Base-by-base conservation (phyloP, 768 basidiomycete genomes). In the Trametopsis cervina region DNA sequence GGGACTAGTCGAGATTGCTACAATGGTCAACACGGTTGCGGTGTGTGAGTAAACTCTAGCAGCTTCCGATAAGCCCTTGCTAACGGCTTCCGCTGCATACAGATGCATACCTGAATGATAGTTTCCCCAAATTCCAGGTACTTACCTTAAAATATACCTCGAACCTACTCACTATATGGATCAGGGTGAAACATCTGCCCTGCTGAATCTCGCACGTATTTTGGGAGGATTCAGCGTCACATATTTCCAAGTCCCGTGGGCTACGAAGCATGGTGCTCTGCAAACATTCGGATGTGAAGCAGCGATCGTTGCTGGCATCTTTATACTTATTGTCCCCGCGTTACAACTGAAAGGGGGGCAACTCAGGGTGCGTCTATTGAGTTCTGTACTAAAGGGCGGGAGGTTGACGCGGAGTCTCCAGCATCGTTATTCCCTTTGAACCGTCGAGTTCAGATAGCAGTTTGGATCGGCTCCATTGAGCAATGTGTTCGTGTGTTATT, bases 211-310 rank as follows among this genome's bases (percentile, higher is more conserved):
- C n/a, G 68, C 71, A 12, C 70, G 82, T 40, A 68, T 66, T 1
- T 64, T 82, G 20, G 80, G 79, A 35, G 80, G 80, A 1, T 83
- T 83, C 56, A 73, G 73, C 41, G 80, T 84, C 15, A 75, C 81
- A 0, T 83, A 77, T 60, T 84, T 77, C 60, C 81, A 84, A 58
- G 72, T 83, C 2, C 78, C 78, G 4, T 83, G 82, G 82, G 80
- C 80, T 5, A 55, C 63, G 20, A 78, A 73, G 53, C 60, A 78
- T 48, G 82, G 82, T 10, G 78, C 81, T 4, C 59, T 83, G 20
- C 77, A 82, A 47, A 74, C 76, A 4, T 76, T 81, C 55, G 81
- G 81, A 4, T 70, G 71, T 35, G 82, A 84, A 62, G 75, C 80
- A 25, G 81, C 82, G 69, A 71, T 80, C 44, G 77, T 77, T 13